These are phyloP conservation scores for Vanrija humicola DNA, from an alignment of 1,284 basidiomycete genomes.

Conservation along the genomic window DNA sequence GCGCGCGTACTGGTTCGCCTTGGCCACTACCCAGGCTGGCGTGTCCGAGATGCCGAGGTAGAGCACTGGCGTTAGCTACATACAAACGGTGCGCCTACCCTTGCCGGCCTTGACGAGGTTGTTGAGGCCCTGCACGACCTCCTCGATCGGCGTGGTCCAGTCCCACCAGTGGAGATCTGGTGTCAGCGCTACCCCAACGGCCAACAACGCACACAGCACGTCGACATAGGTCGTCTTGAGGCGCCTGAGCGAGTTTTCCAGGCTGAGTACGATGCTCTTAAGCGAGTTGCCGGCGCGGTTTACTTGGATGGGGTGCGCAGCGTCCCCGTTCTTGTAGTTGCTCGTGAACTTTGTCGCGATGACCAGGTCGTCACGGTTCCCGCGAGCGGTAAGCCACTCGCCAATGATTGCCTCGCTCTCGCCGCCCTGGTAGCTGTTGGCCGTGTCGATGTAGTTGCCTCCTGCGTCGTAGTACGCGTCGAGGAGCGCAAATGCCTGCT, in stretches of 20 bases:
- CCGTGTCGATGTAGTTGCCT: conserved; percentile 47
- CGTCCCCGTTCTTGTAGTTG: conserved; percentile 30
- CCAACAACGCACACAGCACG: conserved; percentile 40
- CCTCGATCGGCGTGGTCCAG: conserved; percentile 46
- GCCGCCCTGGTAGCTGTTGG: conserved; percentile 45
- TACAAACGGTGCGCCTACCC: conserved; percentile 14
- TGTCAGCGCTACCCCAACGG: too few relatives aligned
- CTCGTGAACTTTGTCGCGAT: conserved; percentile 35
- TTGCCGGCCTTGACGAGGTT: conserved; percentile 46
- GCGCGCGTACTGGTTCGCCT: conserved; percentile 56
- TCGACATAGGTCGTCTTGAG: conserved; percentile 52
- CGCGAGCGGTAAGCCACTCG: conserved; percentile 47
- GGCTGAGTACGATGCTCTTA: conserved; percentile 28
- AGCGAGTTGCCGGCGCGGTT: conserved; percentile 47
- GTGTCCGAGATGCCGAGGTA: conserved; percentile 52
- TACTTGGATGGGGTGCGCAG: conserved; percentile 21
- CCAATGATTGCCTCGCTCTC: conserved; percentile 47
- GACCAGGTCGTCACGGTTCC: conserved; percentile 31
- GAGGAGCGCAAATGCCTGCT: conserved; percentile 36
- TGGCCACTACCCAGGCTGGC: conserved; percentile 58
- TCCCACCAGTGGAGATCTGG: conserved; percentile 50
- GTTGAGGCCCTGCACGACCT: conserved; percentile 50
- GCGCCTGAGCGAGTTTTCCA: conserved; percentile 44
- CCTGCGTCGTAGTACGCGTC: conserved; percentile 42
- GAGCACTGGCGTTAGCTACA: conserved; percentile 25